Base-by-base conservation (phyloP, 345 rosid genomes). In the Syzygium grande region DNA sequence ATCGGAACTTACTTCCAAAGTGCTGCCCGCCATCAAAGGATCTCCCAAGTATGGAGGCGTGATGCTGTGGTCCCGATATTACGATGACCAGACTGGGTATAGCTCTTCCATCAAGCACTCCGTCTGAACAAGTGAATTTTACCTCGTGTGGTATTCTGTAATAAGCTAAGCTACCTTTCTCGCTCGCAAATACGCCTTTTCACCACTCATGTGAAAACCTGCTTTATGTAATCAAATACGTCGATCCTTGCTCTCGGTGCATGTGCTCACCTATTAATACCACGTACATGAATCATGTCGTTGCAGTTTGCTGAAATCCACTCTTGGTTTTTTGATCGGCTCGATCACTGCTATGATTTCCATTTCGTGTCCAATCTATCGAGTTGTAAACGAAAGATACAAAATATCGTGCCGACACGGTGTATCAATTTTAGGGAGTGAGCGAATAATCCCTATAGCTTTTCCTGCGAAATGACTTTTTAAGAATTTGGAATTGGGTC, bases 21-120 rank as follows among this genome's bases (percentile, higher is more conserved):
- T 90, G 11, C 88, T 90, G 3, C 91, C 91, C 0, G 58, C 85
- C 29, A 90, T 90, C 13, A 91, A 90, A 25, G 80, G 79, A 13
- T 87, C 91, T 16, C 11, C 65, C 21, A 88, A 88, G 79, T 90
- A 91, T 86, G 91, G 91, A 63, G 92, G 90, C 7, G 87, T 90
- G 84, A 88, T 91, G 89, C 54, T 88, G 38, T 91, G 91, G 91
- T 89, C 90, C 15, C 88, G 63, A 41, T 88, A 85, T 15, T 88
- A 84, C 84, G 89, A 91, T 52, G 85, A 85, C 27, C 88, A 88
- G 56, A 85, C 79, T 30, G 87, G 90, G 25, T 88, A 87, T 27
- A 88, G 88, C 34, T 85, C 89, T 84, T 73, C 87, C 25, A 88
- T 90, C 43, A 87, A 91, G 51, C 58, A 11, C 25, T 17, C 88